Conservation (phyloP, 148 eudicot species). For the Persicaria maculosa region DNA sequence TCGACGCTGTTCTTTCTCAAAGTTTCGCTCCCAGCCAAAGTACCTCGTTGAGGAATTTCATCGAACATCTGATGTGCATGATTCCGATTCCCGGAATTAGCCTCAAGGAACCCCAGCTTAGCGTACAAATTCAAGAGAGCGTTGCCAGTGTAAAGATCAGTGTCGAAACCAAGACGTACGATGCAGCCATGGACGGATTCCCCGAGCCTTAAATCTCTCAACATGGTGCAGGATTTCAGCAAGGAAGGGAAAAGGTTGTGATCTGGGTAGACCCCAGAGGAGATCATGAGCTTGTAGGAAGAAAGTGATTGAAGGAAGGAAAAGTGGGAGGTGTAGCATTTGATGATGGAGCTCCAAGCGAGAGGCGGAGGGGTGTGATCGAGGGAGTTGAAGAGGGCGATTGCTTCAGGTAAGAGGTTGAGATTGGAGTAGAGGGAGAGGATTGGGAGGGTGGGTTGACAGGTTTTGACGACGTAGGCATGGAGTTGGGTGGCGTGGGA, state of each 20-base stretch:
- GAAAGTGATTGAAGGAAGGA: constrained; percentile 32
- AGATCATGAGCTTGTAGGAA: constrained; percentile 46
- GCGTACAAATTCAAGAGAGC: constrained; percentile 84
- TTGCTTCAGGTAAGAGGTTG: constrained; percentile 35
- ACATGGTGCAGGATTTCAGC: constrained; percentile 56
- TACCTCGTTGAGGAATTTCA: constrained; percentile 26
- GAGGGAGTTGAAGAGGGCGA: constrained; percentile 35
- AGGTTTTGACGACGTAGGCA: constrained; percentile 52
- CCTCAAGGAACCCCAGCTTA: constrained; percentile 38
- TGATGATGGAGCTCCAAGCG: constrained; percentile 63
- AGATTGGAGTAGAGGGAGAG: constrained; percentile 48
- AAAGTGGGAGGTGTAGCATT: constrained; percentile 41
- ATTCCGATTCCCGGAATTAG: neutral
- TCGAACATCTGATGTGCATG: constrained; percentile 37
- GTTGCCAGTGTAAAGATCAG: constrained; percentile 62
- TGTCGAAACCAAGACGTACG: constrained; percentile 47
- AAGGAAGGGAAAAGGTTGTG: constrained; percentile 68
- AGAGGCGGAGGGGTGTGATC: constrained; percentile 26
- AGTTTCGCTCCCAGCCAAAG: neutral
- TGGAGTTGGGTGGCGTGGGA: constrained; percentile 68
- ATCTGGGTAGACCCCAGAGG: constrained; percentile 55
- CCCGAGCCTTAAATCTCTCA: constrained; percentile 51
- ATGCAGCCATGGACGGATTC: constrained; percentile 55
- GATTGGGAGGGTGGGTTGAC: constrained; percentile 17
- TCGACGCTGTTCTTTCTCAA: constrained; percentile 33